Evolutionary conservation across 2,329 filamentous ascomycete genomes (phyloP), one percentile per base, ranked within the genome.

Genomic region (Penicillium verrucosum): DNA sequence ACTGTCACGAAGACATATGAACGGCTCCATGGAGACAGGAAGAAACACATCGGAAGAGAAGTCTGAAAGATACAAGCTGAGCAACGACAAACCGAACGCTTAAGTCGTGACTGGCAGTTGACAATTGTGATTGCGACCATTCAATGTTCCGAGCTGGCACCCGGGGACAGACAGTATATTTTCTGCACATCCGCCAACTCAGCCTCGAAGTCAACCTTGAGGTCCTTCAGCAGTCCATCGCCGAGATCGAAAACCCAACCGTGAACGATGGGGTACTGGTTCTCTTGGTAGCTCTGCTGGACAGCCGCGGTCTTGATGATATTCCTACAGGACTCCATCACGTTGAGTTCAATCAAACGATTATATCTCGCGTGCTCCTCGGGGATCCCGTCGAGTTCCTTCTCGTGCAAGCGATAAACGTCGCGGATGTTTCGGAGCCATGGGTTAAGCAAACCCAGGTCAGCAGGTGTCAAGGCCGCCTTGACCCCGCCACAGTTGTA

Each of bases 161-260:
- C 34, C 8, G 50, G 5, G 11, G 46, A 51, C 30, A 63, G 43
- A 9, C 53, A 55, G 29, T 65, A 65, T 23, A 65, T 65, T 27
- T 65, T 65, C 56, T 60, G 62, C 30, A 65, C 54, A 44, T 62
- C 62, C 30, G 63, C 67, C 43, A 88, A 73, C 71, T 80, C 79
- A 12, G 75, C 71, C 73, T 85, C 79, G 62, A 86, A 85, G 67
- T 87, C 80, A 61, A 88, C 78, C 68, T 87, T 78, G 58, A 88
- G 75, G 67, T 88, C 85, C 71, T 83, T 86, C 57, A 90, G 77
- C 66, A 88, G 73, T 10, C 87, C 87, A 66, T 89, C 84, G 51
- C 83, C 75, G 65, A 89, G 85, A 60, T 82, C 84, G 77, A 90
- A 90, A 43, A 89, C 86, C 86, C 86, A 89, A 36, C 86, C 87